Evolutionary conservation across 2,329 filamentous ascomycete species (phyloP).

Genomic region (Aspergillus brunneoviolaceus): DNA sequence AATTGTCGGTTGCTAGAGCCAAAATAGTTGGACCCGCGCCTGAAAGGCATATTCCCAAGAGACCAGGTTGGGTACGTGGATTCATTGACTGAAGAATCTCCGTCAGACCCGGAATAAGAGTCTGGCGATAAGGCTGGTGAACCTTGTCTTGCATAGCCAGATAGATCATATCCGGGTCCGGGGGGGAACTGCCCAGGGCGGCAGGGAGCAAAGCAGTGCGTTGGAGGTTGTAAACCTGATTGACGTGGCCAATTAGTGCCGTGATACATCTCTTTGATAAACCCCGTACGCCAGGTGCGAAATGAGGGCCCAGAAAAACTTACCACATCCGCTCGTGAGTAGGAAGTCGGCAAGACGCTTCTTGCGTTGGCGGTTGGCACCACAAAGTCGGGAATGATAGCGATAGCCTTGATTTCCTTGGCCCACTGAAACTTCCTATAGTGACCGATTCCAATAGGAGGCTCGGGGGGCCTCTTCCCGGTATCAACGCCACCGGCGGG

Average conservation of each 20-base stretch:
- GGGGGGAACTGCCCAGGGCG: conserved; percentile 83
- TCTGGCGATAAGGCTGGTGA: conserved; percentile 93
- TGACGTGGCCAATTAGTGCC: not conserved
- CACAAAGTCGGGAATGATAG: conserved; percentile 94
- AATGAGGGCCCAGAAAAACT: conserved; percentile 32
- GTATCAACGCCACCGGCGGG: conserved; percentile 91
- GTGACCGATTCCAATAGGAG: conserved; percentile 89
- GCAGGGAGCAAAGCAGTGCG: conserved; percentile 87
- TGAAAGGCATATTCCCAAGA: conserved; percentile 91
- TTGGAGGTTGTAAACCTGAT: conserved; percentile 79
- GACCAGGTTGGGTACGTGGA: conserved; percentile 78
- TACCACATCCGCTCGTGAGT: conserved; percentile 80
- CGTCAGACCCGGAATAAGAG: conserved; percentile 84
- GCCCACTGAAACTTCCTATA: conserved; percentile 96
- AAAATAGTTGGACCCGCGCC: conserved; percentile 94
- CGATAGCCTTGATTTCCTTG: conserved; percentile 91
- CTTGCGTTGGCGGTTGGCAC: conserved; percentile 91
- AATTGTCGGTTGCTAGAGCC: conserved; percentile 85
- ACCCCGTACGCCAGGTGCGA: not conserved
- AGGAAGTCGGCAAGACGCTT: conserved; percentile 76
- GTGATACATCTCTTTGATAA: not conserved
- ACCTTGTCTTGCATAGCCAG: conserved; percentile 98
- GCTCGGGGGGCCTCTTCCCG: conserved; percentile 78
- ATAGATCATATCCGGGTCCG: conserved; percentile 90
- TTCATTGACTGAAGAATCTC: conserved; percentile 91